Base-by-base conservation (phyloP, 2,329 filamentous ascomycete genomes). In the Elsinoe australis region DNA sequence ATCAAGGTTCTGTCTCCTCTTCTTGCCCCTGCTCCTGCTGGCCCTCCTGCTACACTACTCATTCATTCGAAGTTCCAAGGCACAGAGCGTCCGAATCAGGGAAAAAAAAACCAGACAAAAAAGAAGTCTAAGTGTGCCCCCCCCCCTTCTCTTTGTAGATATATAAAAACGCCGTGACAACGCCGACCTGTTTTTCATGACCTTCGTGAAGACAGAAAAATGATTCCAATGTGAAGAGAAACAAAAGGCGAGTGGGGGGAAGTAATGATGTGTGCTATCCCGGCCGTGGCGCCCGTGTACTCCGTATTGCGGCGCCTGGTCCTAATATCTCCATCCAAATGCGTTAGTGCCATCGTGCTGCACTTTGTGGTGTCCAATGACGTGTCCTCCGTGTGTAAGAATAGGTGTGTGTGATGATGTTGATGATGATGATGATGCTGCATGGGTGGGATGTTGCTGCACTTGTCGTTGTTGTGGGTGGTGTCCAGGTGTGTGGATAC, bases 121-220 rank as follows among this genome's bases (percentile, higher is more conserved):
- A 44, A 44, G 14, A 31, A 44, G 26, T 44, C 39, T 44, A 44
- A 44, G 39, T 44, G 31, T 44, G 39, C 39, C 17, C 3, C 39
- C 28, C 29, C 28, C 39, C 32, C 26, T 29, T 29, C 7, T 44
- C 36, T 38, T 21, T 41, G 36, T 41, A 41, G 31, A 44, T 32
- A 44, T 44, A 21, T 39, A 12, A 26, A 24, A 44, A 44, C 39
- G 39, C 39, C 39, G 39, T 31, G 24, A 44, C 39, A 44, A 44
- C 39, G 39, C 39, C 39, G 14, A 10, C 39, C 24, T 17, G 31
- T 26, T 21, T 15, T 41, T 44, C 39, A 44, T 44, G 39, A 44
- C 39, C 26, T 44, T 44, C 39, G 39, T 44, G 10, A 44, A 44
- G 21, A 14, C 24, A 19, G 15, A 31, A 10, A 21, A 18, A 29